Evolutionary conservation across 1,284 basidiomycete species (phyloP).

Genomic region (Cutaneotrichosporon cutaneum): DNA sequence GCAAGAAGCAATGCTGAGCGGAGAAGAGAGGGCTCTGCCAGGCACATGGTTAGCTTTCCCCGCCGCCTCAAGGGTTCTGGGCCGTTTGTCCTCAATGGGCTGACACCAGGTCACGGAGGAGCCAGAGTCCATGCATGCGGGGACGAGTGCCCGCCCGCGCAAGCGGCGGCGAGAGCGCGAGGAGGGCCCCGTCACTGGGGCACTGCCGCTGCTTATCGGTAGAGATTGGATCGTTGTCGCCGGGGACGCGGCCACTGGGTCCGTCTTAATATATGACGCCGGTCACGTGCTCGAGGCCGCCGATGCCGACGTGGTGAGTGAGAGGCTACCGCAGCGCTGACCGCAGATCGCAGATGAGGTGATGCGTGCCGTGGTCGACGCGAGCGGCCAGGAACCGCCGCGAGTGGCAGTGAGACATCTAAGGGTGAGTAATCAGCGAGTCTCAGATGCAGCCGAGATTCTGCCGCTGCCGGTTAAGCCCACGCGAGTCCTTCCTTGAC

Average conservation of each 20-base stretch:
- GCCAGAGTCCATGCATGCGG: background rate
- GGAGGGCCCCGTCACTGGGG: background rate
- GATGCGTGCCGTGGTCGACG: background rate
- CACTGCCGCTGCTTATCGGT: background rate
- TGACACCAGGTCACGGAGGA: background rate
- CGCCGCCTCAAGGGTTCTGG: background rate
- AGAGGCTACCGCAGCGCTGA: background rate
- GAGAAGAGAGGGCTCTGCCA: background rate
- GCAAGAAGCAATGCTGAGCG: background rate
- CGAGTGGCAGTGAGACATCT: background rate
- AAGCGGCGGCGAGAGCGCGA: background rate
- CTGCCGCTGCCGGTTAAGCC: background rate
- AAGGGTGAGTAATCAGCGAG: background rate
- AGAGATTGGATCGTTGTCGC: background rate
- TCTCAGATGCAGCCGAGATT: background rate
- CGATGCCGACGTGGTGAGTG: background rate
- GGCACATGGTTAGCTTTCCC: background rate
- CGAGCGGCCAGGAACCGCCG: background rate
- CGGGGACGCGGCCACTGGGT: background rate
- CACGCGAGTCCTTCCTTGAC: background rate
- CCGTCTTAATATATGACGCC: background rate
- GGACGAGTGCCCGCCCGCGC: background rate
- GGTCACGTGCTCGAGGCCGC: background rate
- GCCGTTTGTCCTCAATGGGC: background rate
- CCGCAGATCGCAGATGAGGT: background rate